Conservation (phyloP, 495 filamentous ascomycete genomes). For the Penicillium samsonianum region DNA sequence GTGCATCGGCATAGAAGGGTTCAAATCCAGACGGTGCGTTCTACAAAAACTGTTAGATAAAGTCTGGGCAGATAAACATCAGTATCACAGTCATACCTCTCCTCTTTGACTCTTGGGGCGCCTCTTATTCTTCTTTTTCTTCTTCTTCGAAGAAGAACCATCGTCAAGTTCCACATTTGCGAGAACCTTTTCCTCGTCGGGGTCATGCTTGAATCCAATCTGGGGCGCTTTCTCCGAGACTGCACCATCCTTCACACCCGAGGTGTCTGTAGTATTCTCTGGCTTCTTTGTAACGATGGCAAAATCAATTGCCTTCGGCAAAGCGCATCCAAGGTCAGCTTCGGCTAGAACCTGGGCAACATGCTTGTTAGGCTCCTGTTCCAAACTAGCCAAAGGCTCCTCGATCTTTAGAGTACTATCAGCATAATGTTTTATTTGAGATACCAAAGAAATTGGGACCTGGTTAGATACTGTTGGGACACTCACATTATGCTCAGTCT, state of each 20-base stretch:
- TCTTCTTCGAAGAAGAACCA: neutral
- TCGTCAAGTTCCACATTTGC: conserved; percentile 15
- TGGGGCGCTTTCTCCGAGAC: neutral
- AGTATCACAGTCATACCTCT: conserved; percentile 26
- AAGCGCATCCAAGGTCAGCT: neutral
- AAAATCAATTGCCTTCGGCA: neutral
- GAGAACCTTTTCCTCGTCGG: conserved; percentile 16
- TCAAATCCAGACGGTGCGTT: conserved; percentile 62
- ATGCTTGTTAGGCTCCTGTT: neutral
- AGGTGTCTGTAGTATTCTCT: neutral
- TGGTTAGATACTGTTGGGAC: neutral
- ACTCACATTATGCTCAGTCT: neutral
- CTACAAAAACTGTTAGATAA: conserved; percentile 27
- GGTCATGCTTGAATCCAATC: conserved; percentile 4
- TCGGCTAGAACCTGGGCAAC: neutral
- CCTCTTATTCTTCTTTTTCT: conserved; percentile 37
- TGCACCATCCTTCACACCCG: neutral
- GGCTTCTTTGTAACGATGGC: neutral
- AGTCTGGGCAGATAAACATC: neutral
- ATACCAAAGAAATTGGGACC: neutral
- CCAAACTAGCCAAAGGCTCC: neutral
- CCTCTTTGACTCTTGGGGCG: conserved; percentile 52
- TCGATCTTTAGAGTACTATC: neutral
- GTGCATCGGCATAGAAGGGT: conserved; percentile 74
- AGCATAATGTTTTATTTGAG: neutral